phyloP scores from a whole-genome alignment of 768 basidiomycete species.

The Pleurotus ostreatus region DNA sequence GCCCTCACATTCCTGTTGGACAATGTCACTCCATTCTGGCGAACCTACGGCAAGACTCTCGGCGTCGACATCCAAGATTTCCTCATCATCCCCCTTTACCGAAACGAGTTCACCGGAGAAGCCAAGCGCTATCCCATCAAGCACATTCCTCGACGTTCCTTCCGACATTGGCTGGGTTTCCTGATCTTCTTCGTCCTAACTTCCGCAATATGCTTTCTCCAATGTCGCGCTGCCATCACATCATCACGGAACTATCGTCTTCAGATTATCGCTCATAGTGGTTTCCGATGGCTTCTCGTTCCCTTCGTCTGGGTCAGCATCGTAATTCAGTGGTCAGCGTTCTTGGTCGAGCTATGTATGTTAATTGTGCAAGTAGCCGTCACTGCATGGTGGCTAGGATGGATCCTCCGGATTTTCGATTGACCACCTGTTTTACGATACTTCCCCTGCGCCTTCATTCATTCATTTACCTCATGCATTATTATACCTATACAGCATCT shows the following conservation, averaged over 20 bases:
- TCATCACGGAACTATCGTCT: constrained; percentile 52
- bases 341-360: constrained; percentile 53
- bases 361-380: constrained; percentile 57
- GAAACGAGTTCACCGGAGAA: constrained; percentile 83
- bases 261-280: constrained; percentile 52
- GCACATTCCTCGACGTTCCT: constrained; percentile 55
- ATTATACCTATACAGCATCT: constrained; percentile 5
- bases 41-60: constrained; percentile 78
- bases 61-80: constrained; percentile 78
- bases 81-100: constrained; percentile 76
- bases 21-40: constrained; percentile 76
- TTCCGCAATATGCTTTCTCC: constrained; percentile 48
- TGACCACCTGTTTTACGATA: not conserved
- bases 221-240: constrained; percentile 53
- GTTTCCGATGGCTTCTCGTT: constrained; percentile 58
- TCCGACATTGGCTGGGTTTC: constrained; percentile 66
- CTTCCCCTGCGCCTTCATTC: not conserved
- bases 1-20: constrained; percentile 72
- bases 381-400: constrained; percentile 72
- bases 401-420: constrained; percentile 50
- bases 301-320: constrained; percentile 65
- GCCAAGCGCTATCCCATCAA: constrained; percentile 59
- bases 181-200: constrained; percentile 45
- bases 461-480: constrained; percentile 1
- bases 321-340: constrained; percentile 64